Evolutionary conservation across 148 eudicot genomes (phyloP).

Genomic region (Persicaria tinctoria): DNA sequence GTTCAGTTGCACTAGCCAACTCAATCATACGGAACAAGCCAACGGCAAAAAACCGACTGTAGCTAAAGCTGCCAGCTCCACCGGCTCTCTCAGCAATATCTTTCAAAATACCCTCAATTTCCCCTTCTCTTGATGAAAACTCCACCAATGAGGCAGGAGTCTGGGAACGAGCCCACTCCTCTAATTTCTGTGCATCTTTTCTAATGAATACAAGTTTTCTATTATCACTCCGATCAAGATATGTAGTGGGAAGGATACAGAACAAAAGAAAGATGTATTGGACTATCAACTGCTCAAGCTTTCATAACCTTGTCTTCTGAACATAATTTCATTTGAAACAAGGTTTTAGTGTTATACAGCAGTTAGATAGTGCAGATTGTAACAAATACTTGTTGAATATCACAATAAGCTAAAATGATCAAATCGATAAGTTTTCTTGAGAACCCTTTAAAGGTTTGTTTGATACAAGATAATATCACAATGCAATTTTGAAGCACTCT

Average conservation of each 20-base stretch:
- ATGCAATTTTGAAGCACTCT: not conserved
- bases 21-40: conserved; percentile 95
- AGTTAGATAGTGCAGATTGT: not conserved
- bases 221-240: conserved; percentile 14
- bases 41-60: conserved; percentile 92
- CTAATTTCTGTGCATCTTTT: conserved; percentile 81
- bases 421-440: not conserved
- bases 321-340: not conserved
- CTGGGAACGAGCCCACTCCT: conserved; percentile 85
- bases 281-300: not conserved
- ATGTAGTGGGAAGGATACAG: not conserved
- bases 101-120: conserved; percentile 63
- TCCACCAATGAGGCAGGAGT: conserved; percentile 58
- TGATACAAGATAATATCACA: not conserved
- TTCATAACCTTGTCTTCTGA: not conserved
- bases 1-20: conserved; percentile 81
- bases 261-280: not conserved
- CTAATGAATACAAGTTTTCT: conserved; percentile 32
- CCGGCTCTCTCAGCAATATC: conserved; percentile 84
- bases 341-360: not conserved
- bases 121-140: conserved; percentile 77
- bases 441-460: not conserved
- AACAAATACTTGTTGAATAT: not conserved
- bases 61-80: conserved; percentile 58
- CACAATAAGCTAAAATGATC: not conserved